A percentile compares a stretch with the other conserved stretches of the same genome.
phyloP scores from a whole-genome alignment of 2,329 filamentous ascomycete genomes.

The Stachybotrys echinatus region DNA sequence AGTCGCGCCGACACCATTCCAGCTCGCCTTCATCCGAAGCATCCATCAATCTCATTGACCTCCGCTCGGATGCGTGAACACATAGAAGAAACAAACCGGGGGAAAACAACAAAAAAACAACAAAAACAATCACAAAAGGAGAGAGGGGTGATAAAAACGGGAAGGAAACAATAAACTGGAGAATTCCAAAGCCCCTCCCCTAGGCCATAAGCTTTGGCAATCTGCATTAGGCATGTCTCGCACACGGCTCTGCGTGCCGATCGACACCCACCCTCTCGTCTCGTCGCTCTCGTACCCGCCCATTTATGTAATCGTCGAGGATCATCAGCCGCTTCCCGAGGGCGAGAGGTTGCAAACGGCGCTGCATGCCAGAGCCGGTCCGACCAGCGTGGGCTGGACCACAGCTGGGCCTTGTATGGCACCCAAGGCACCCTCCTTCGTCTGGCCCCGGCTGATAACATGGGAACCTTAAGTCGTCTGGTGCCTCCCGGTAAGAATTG shows the following conservation, averaged over 20 bases:
- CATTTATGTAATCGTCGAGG: background rate
- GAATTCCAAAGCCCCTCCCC: background rate
- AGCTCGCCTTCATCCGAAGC: no score
- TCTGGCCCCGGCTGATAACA: no score
- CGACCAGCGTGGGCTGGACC: no score
- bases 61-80: no score
- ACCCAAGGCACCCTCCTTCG: background rate
- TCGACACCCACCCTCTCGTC: background rate
- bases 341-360: background rate
- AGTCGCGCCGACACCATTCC: no score
- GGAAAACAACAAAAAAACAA: no score
- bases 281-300: background rate
- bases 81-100: no score
- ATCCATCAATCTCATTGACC: no score
- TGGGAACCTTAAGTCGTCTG: no score
- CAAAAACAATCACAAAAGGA: no score
- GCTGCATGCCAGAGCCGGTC: background rate
- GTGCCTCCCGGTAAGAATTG: no score
- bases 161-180: background rate
- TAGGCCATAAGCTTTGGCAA: background rate
- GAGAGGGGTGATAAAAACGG: background rate
- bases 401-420: no score
- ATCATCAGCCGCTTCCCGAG: background rate
- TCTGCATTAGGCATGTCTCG: background rate
- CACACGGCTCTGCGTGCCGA: background rate